phyloP scores from a whole-genome alignment of 1,139 yeast genomes.

The Pichia sp. region DNA sequence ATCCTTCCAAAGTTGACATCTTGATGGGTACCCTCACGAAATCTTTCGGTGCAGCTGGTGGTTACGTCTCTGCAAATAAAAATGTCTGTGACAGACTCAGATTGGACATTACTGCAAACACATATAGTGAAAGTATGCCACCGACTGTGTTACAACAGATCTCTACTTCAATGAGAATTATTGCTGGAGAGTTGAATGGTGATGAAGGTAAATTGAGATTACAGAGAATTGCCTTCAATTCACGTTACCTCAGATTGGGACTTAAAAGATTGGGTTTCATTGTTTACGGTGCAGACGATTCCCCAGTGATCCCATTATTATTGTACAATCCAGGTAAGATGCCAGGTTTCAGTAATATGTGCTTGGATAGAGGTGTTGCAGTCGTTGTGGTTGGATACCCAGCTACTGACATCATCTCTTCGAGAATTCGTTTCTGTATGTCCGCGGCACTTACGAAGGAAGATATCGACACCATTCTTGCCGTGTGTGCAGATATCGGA shows the following conservation, averaged over 20 bases:
- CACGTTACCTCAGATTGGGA: slow-evolving; percentile 87
- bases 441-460: slow-evolving; percentile 89
- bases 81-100: slow-evolving; percentile 67
- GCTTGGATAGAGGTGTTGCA: slow-evolving; percentile 76
- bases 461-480: slow-evolving; percentile 77
- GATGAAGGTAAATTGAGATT: slow-evolving; percentile 92
- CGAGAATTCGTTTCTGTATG: slow-evolving; percentile 90
- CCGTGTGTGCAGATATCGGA: slow-evolving; percentile 72
- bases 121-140: slow-evolving; percentile 78
- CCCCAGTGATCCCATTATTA: slow-evolving; percentile 89
- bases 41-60: slow-evolving; percentile 99
- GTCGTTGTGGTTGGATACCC: slow-evolving; percentile 97
- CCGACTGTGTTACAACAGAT: slow-evolving; percentile 92
- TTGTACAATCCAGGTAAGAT: slow-evolving; percentile 87
- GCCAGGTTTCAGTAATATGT: slow-evolving; percentile 84
- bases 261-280: slow-evolving; percentile 88
- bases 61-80: slow-evolving; percentile 77
- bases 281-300: slow-evolving; percentile 91
- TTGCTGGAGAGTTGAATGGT: slow-evolving; percentile 75
- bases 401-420: slow-evolving; percentile 87
- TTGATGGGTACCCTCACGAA: slow-evolving; percentile 97
- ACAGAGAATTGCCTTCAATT: slow-evolving; percentile 90
- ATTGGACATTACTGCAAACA: slow-evolving; percentile 63
- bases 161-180: slow-evolving; percentile 68
- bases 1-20: slow-evolving; percentile 70